phyloP scores from a whole-genome alignment of 257 asterid species.

The Linderniella brevidens region DNA sequence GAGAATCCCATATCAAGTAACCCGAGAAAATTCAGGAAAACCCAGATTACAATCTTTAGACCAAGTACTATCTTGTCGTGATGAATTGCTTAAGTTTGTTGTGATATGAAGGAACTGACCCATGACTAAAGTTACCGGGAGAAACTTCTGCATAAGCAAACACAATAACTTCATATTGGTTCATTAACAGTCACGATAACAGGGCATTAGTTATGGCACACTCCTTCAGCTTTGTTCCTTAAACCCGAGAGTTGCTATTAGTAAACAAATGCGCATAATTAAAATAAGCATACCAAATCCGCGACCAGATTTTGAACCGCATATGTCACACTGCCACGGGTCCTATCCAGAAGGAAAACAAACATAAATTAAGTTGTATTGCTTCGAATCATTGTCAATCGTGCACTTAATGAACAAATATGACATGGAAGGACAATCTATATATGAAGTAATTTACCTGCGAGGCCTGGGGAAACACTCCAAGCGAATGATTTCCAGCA shows the following conservation, averaged over 20 bases:
- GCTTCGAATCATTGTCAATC: neutral
- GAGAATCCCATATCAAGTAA: too few relatives aligned
- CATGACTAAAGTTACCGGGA: too few relatives aligned
- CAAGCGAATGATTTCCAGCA: slow-evolving; percentile 85
- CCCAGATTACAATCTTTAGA: too few relatives aligned
- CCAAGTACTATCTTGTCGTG: too few relatives aligned
- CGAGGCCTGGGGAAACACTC: slow-evolving; percentile 93
- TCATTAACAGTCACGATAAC: too few relatives aligned
- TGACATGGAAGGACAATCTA: too few relatives aligned
- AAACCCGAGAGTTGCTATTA: neutral
- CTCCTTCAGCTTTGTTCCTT: neutral
- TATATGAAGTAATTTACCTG: slow-evolving; percentile 41
- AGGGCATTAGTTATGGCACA: neutral
- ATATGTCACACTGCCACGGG: slow-evolving; percentile 94
- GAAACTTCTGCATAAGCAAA: too few relatives aligned
- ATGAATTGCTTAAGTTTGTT: too few relatives aligned
- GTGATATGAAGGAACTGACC: too few relatives aligned
- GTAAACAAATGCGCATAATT: neutral
- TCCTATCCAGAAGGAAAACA: slow-evolving; percentile 35
- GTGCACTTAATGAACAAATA: too few relatives aligned
- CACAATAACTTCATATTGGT: too few relatives aligned
- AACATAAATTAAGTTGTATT: neutral
- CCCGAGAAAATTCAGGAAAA: too few relatives aligned
- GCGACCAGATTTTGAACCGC: slow-evolving; percentile 95
- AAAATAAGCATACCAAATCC: slow-evolving; percentile 70